Percentiles rank a stretch among this genome's conserved stretches.
Evolutionary conservation across 257 asterid genomes (phyloP).

Genomic region (Primulina tabacum): DNA sequence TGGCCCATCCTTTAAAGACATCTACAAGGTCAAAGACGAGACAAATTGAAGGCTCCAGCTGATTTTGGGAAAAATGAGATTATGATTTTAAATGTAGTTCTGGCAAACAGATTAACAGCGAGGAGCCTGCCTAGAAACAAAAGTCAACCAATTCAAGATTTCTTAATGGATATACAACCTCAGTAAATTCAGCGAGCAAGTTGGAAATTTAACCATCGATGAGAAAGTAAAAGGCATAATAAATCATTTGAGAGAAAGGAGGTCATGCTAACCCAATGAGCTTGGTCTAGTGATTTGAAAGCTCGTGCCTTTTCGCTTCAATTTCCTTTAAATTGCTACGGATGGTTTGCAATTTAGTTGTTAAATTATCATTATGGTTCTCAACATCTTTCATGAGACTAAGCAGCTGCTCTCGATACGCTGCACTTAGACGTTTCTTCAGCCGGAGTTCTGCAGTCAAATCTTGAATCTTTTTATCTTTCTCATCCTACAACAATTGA

Average conservation of each 20-base stretch:
- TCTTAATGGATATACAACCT: neutral
- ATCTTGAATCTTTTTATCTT: constrained; percentile 70
- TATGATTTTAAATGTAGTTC: neutral
- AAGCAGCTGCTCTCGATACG: constrained; percentile 66
- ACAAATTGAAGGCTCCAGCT: neutral
- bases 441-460: constrained; percentile 65
- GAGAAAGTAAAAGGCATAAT: neutral
- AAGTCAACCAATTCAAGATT: neutral
- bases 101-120: neutral
- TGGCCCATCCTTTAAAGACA: neutral
- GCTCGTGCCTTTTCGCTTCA: constrained; percentile 23
- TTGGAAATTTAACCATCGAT: neutral
- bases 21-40: neutral
- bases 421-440: constrained; percentile 62
- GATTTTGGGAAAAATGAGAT: neutral
- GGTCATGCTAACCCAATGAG: constrained; percentile 26
- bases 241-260: constrained; percentile 20
- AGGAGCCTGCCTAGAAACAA: neutral
- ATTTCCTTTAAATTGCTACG: neutral
- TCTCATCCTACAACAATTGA: constrained; percentile 55
- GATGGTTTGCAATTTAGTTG: constrained; percentile 9
- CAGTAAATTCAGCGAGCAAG: neutral
- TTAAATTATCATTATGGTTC: constrained; percentile 55
- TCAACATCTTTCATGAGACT: constrained; percentile 65
- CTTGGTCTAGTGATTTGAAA: constrained; percentile 17